Base-by-base conservation (phyloP, 768 basidiomycete genomes). In the Flagelloscypha sp. region DNA sequence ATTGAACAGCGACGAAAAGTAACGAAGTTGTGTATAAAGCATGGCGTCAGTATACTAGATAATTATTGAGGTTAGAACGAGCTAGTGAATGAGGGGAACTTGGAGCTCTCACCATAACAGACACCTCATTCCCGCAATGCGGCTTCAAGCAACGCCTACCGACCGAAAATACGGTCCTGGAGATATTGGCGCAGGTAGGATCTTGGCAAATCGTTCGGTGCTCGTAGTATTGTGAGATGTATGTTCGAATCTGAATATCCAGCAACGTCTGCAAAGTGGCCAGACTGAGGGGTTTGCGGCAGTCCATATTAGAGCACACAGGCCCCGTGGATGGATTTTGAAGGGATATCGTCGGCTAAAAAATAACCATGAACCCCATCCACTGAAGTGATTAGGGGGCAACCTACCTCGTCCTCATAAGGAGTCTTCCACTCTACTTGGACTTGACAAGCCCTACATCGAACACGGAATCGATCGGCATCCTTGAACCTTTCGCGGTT, bases 81-180 rank as follows among this genome's bases (percentile, higher is more conserved):
- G 23, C 11, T 3, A 13, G 15, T 12, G 13, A 15, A 19, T 5
- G 20, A 12, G 32, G 30, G 11, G n/a, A 22, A 10, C 21, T 24
- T 23, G 33, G 6, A 59, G n/a, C n/a, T n/a, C 75, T 22, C 44
- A 87, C 89, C 72, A 88, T 85, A 41, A 85, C 80, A 11, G 72
- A 46, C 37, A 92, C 82, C 12, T 57, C 65, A 2, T 86, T 86
- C 41, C 58, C 66, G 56, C 90, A 94, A 7, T 70, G 76, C 5
- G 55, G 59, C 30, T 74, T 72, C 36, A 90, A 53, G 54, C 95
- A 99, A 33, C 81, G 66, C 21, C 79, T 72, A 5, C 89, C 92
- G 54, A 90, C 93, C 1, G 97, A 88, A 23, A 84, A 69, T 87
- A 97, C 94, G 71, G 81, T 85, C 13, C 95, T 69, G n/a, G 94